Evolutionary conservation across 2,329 filamentous ascomycete genomes (phyloP).

Genomic region (Chaetomium globosum): DNA sequence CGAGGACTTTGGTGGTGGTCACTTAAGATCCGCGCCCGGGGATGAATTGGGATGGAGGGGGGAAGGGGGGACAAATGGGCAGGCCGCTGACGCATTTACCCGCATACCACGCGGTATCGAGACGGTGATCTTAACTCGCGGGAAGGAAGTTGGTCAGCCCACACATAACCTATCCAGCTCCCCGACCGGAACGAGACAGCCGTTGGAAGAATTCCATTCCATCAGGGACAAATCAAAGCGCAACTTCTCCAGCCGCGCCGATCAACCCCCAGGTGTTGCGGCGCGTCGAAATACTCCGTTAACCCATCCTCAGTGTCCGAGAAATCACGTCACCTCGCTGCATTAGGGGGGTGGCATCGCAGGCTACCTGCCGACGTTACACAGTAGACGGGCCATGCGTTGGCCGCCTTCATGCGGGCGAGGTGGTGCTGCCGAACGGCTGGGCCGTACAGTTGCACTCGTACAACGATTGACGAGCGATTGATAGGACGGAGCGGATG

Average conservation of each 20-base stretch:
- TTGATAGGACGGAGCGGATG: background rate
- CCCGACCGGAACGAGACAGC: background rate
- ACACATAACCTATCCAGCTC: background rate
- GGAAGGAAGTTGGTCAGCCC: background rate
- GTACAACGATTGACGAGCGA: background rate
- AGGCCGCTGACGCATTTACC: background rate
- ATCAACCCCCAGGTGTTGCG: background rate
- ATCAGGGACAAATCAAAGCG: background rate
- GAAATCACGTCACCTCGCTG: background rate
- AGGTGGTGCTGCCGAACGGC: background rate
- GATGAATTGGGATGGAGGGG: background rate
- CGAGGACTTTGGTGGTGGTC: background rate
- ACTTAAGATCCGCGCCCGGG: background rate
- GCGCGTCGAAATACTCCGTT: too few species aligned
- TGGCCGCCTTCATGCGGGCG: background rate
- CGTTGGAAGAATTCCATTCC: background rate
- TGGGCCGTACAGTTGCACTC: background rate
- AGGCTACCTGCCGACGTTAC: conserved; percentile 11
- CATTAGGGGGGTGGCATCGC: conserved; percentile 12
- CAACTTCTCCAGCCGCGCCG: background rate
- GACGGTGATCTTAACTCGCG: background rate
- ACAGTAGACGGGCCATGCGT: background rate
- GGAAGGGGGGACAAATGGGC: background rate
- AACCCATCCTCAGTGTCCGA: too few species aligned
- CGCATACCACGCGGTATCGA: conserved; percentile 4